phyloP scores from a whole-genome alignment of 805 yeast species.

The Kuraishia ogatae region DNA sequence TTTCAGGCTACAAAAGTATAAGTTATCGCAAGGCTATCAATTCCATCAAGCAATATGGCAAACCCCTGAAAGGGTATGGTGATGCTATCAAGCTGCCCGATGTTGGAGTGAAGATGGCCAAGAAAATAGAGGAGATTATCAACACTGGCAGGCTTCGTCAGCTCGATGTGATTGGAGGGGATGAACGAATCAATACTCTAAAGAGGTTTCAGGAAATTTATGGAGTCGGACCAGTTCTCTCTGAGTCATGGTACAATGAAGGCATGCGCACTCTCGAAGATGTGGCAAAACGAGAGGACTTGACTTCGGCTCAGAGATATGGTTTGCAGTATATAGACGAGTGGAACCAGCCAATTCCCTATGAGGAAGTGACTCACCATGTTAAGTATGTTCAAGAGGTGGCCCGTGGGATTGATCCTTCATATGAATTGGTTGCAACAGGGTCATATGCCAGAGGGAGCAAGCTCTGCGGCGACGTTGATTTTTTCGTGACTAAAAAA shows the following conservation, averaged over 20 bases:
- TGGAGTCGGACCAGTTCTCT: conserved; percentile 39
- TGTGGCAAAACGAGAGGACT: conserved; percentile 12
- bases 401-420: conserved; percentile 22
- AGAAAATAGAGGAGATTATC: conserved; percentile 37
- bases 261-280: conserved; percentile 32
- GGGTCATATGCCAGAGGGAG: conserved; percentile 47
- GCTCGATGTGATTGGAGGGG: conserved; percentile 8
- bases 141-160: conserved; percentile 23
- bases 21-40: conserved; percentile 37
- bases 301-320: conserved; percentile 18
- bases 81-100: conserved; percentile 32
- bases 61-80: conserved; percentile 22
- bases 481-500: conserved; percentile 33
- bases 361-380: conserved; percentile 36
- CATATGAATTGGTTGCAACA: conserved; percentile 28
- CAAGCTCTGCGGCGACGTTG: conserved; percentile 42
- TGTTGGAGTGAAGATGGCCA: conserved; percentile 30
- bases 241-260: conserved; percentile 29
- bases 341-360: conserved; percentile 33
- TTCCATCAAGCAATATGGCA: conserved; percentile 18
- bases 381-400: conserved; percentile 21
- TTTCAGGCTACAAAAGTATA: conserved; percentile 22
- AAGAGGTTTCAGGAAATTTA: conserved; percentile 29
- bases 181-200: conserved; percentile 18
- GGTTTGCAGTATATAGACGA: conserved; percentile 41